phyloP scores from a whole-genome alignment of 306 rosid species.

The Glycyrrhiza uralensis region DNA sequence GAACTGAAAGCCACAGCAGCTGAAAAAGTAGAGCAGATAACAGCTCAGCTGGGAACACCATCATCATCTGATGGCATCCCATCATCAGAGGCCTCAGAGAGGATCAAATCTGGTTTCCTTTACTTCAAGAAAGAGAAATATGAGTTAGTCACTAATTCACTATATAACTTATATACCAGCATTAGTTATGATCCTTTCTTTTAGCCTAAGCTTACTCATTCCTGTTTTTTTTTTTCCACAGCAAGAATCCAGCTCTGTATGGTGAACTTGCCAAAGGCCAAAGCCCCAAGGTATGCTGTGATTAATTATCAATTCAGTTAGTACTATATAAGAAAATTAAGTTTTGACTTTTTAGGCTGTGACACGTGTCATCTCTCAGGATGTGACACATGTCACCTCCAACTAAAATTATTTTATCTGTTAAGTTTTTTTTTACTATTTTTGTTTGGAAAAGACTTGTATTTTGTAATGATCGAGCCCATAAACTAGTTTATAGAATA shows the following conservation, averaged over 20 bases:
- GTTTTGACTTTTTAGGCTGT: too few species aligned
- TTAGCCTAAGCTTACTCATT: slow-evolving; percentile 18
- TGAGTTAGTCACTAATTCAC: slow-evolving; percentile 50
- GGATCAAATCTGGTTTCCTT: slow-evolving; percentile 73
- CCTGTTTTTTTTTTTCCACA: slow-evolving; percentile 19
- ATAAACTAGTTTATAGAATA: too few species aligned
- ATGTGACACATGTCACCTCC: too few species aligned
- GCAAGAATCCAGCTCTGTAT: slow-evolving; percentile 74
- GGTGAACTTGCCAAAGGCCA: slow-evolving; percentile 95
- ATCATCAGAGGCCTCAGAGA: slow-evolving; percentile 65
- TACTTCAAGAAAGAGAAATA: slow-evolving; percentile 93
- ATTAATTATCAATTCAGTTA: too few species aligned
- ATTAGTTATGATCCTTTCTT: background rate
- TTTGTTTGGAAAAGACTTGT: too few species aligned
- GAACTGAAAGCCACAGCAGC: slow-evolving; percentile 67
- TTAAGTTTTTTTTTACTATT: too few species aligned
- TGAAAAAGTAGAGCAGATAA: slow-evolving; percentile 71
- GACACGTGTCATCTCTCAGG: too few species aligned
- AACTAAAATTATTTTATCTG: too few species aligned
- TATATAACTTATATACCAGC: background rate
- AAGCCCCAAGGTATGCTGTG: slow-evolving; percentile 66
- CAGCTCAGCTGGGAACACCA: slow-evolving; percentile 52
- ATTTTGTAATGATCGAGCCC: too few species aligned
- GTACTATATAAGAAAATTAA: too few species aligned
- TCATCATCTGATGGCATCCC: slow-evolving; percentile 30